A percentile compares a stretch with the other conserved stretches of the same genome.
phyloP scores from a whole-genome alignment of 495 filamentous ascomycete genomes.

The Baudoinia panamericana region DNA sequence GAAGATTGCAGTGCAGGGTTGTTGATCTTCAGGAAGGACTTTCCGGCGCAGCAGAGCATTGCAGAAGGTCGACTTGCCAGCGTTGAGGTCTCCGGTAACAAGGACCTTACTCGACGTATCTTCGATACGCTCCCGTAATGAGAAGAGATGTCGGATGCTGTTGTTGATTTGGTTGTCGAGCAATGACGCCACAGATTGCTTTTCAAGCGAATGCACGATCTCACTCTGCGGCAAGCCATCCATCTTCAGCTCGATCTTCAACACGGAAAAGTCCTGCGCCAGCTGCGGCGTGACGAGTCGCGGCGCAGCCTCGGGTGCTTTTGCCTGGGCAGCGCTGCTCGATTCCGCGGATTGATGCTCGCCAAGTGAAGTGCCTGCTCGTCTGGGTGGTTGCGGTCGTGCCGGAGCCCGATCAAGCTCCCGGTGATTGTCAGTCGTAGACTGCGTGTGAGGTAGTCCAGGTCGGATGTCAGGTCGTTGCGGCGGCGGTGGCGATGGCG shows the following conservation, averaged over 20 bases:
- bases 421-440: slow-evolving; percentile 25
- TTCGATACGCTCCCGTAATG: slow-evolving; percentile 83
- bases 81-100: slow-evolving; percentile 94
- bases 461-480: slow-evolving; percentile 25
- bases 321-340: slow-evolving; percentile 50
- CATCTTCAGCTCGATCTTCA: slow-evolving; percentile 89
- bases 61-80: slow-evolving; percentile 97
- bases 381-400: slow-evolving; percentile 42
- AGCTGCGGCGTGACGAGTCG: slow-evolving; percentile 84
- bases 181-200: slow-evolving; percentile 72
- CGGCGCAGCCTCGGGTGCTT: slow-evolving; percentile 42
- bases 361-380: slow-evolving; percentile 59
- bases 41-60: slow-evolving; percentile 88
- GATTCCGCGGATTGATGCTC: slow-evolving; percentile 53
- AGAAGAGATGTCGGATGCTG: slow-evolving; percentile 77
- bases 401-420: slow-evolving; percentile 26
- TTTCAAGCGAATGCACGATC: slow-evolving; percentile 92
- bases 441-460: slow-evolving; percentile 30
- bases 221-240: slow-evolving; percentile 75
- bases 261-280: slow-evolving; percentile 84
- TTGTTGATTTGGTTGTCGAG: slow-evolving; percentile 88
- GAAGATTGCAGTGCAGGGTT: slow-evolving; percentile 97
- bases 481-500: slow-evolving; percentile 27
- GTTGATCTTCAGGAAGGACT: slow-evolving; percentile 89
- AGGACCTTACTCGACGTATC: slow-evolving; percentile 96